Evolutionary conservation across 2,329 filamentous ascomycete species (phyloP).

Genomic region (Ophiostoma sp.): DNA sequence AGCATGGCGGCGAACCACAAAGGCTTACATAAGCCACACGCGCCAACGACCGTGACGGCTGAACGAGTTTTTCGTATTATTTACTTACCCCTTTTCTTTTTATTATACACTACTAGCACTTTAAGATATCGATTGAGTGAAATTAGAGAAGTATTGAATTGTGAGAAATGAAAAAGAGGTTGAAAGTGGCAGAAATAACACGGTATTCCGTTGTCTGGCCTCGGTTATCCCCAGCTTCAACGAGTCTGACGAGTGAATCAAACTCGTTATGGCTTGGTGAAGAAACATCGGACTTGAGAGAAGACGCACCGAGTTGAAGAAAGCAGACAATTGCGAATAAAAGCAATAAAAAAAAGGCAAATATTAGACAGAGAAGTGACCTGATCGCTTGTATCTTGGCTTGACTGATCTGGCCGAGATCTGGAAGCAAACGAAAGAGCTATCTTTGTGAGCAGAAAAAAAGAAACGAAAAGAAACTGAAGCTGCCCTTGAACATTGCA

Average conservation of each 20-base stretch:
- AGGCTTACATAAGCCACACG: neutral
- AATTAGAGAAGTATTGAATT: neutral
- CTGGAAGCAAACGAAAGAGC: no score
- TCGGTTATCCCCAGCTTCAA: neutral
- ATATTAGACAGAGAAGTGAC: no score
- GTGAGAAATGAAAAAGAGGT: neutral
- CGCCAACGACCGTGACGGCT: neutral
- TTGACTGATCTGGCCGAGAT: no score
- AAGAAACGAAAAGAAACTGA: neutral
- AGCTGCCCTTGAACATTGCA: neutral
- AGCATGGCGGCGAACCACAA: neutral
- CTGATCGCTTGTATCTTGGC: no score
- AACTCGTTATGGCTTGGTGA: no score
- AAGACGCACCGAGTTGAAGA: no score
- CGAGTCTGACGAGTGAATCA: no score
- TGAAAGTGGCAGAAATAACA: neutral
- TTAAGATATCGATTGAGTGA: neutral
- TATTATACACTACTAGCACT: neutral
- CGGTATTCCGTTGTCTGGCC: neutral
- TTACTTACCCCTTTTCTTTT: neutral
- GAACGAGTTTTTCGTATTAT: neutral
- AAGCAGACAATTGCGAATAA: no score
- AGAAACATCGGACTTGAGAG: no score
- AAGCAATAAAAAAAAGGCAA: no score
- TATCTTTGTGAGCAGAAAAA: neutral